Evolutionary conservation across 192 early-diverging fungal species (phyloP).

Genomic region (Phycomyces nitens): DNA sequence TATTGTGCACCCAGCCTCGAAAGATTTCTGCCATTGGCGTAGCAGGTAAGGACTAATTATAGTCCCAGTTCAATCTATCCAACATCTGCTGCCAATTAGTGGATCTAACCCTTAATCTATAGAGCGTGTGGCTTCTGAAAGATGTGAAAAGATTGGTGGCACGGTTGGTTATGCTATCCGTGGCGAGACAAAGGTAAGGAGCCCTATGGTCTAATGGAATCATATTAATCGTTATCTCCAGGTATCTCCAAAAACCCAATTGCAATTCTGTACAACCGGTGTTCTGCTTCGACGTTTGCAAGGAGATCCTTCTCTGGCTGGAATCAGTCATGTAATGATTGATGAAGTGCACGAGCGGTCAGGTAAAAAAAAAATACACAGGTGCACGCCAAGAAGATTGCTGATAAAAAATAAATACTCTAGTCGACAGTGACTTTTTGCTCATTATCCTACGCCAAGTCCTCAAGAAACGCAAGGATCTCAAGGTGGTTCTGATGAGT

Average conservation of each 20-base stretch:
- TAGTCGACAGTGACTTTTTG: slow-evolving; percentile 73
- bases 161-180: slow-evolving; percentile 37
- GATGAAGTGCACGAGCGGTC: slow-evolving; percentile 81
- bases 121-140: slow-evolving; percentile 35
- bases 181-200: slow-evolving; percentile 29
- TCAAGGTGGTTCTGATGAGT: slow-evolving; percentile 70
- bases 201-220: not conserved
- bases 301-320: slow-evolving; percentile 54
- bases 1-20: slow-evolving; percentile 63
- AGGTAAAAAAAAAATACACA: slow-evolving; percentile 17
- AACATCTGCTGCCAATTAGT: too few relatives aligned
- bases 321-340: slow-evolving; percentile 70
- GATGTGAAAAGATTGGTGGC: slow-evolving; percentile 28
- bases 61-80: too few relatives aligned
- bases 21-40: slow-evolving; percentile 34
- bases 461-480: slow-evolving; percentile 43
- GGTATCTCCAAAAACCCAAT: slow-evolving; percentile 13
- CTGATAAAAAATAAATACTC: too few relatives aligned
- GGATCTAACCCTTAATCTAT: too few relatives aligned
- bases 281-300: slow-evolving; percentile 67
- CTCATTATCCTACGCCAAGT: slow-evolving; percentile 64
- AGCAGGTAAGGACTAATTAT: slow-evolving; percentile 16
- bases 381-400: too few relatives aligned
- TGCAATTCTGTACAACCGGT: slow-evolving; percentile 50
- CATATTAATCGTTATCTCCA: too few relatives aligned